phyloP scores from a whole-genome alignment of 495 filamentous ascomycete genomes.

The Penicillium atrosanguineum region DNA sequence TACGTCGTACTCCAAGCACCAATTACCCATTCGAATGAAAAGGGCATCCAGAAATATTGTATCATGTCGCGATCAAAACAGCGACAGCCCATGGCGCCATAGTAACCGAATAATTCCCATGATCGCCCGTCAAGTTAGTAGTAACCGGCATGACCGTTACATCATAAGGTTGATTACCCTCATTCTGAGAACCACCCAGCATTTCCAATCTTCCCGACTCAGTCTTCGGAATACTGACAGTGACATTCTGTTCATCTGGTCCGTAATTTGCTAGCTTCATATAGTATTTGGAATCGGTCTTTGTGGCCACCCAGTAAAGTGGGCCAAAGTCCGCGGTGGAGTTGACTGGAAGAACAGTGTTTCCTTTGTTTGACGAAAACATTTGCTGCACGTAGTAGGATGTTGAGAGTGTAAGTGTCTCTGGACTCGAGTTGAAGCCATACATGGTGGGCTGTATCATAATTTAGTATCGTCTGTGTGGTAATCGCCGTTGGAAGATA shows the following conservation, averaged over 20 bases:
- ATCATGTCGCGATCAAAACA: slow-evolving; percentile 22
- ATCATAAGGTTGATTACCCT: slow-evolving; percentile 23
- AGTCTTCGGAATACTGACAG: slow-evolving; percentile 25
- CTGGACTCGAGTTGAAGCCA: slow-evolving; percentile 46
- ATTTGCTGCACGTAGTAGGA: slow-evolving; percentile 45
- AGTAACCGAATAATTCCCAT: slow-evolving; percentile 23
- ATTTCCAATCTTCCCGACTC: slow-evolving; percentile 25
- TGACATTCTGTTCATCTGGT: slow-evolving; percentile 18
- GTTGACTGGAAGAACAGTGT: slow-evolving; percentile 51
- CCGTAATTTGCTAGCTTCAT: slow-evolving; percentile 38
- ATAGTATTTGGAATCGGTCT: slow-evolving; percentile 28
- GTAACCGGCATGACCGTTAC: slow-evolving; percentile 16
- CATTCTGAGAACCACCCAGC: slow-evolving; percentile 21
- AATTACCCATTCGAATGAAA: not conserved
- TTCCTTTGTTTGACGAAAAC: slow-evolving; percentile 51
- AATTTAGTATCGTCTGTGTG: not conserved
- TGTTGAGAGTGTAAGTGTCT: slow-evolving; percentile 36
- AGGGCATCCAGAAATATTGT: not conserved
- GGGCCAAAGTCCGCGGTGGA: slow-evolving; percentile 46
- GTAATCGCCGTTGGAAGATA: not conserved
- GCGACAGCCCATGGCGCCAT: slow-evolving; percentile 34
- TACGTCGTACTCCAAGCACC: not conserved
- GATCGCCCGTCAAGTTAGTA: slow-evolving; percentile 3
- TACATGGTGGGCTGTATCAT: slow-evolving; percentile 31
- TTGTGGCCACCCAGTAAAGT: slow-evolving; percentile 58